Evolutionary conservation across 2,329 filamentous ascomycete genomes (phyloP).

Genomic region (Pseudogymnoascus sp.): DNA sequence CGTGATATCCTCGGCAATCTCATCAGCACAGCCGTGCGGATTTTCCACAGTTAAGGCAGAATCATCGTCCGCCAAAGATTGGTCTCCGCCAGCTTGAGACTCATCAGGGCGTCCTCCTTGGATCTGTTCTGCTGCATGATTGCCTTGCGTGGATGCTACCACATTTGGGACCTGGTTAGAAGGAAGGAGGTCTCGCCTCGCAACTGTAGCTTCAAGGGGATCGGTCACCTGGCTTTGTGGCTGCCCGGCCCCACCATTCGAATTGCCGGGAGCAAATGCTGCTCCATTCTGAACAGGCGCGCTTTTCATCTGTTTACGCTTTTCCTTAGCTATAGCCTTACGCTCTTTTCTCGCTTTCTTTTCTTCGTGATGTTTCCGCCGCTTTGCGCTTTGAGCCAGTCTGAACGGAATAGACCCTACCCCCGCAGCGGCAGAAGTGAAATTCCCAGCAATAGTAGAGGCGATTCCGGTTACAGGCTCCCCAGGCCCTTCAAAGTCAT

Average conservation of each 20-base stretch:
- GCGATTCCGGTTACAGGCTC: slow-evolving; percentile 62
- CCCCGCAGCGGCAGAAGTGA: slow-evolving; percentile 53
- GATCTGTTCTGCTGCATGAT: not conserved
- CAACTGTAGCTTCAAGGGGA: slow-evolving; percentile 12
- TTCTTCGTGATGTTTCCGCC: slow-evolving; percentile 42
- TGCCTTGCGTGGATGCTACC: not conserved
- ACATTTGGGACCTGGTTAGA: not conserved
- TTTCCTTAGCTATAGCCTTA: slow-evolving; percentile 18
- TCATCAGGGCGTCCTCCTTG: not conserved
- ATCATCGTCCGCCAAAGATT: not conserved
- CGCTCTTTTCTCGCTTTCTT: slow-evolving; percentile 35
- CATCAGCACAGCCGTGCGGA: slow-evolving; percentile 18
- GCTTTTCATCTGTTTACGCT: not conserved
- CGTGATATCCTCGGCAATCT: slow-evolving; percentile 23
- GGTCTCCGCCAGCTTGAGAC: not conserved
- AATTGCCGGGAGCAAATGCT: not conserved
- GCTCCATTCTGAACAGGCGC: not conserved
- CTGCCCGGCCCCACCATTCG: not conserved
- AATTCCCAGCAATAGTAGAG: slow-evolving; percentile 50
- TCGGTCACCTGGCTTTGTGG: not conserved
- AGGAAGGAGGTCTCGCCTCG: not conserved
- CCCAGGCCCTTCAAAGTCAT: slow-evolving; percentile 67
- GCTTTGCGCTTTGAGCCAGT: slow-evolving; percentile 49
- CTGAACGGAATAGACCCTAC: slow-evolving; percentile 56
- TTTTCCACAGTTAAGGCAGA: slow-evolving; percentile 20